A percentile compares a stretch with the other conserved stretches of the same genome.
These are phyloP conservation scores for Dalbergia cultrata DNA, from an alignment of 306 rosid species.

Conservation along the genomic window DNA sequence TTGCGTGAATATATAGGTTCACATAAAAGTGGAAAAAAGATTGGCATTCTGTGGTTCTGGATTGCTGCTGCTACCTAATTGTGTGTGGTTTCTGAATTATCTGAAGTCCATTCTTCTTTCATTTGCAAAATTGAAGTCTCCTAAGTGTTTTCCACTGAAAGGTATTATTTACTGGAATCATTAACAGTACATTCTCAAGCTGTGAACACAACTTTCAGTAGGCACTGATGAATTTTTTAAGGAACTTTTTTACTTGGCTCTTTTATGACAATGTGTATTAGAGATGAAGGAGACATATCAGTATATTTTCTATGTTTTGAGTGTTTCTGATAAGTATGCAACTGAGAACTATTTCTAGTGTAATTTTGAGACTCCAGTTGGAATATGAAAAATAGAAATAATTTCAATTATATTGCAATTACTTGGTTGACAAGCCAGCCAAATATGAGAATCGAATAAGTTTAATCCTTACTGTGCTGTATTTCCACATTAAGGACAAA, in stretches of 20 bases:
- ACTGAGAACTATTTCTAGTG: neutral
- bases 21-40: neutral
- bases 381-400: neutral
- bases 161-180: conserved; percentile 7
- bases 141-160: conserved; percentile 1
- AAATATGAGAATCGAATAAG: neutral
- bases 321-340: neutral
- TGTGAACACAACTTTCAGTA: conserved; percentile 1
- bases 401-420: neutral
- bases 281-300: neutral
- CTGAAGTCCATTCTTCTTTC: neutral
- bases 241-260: conserved; percentile 4
- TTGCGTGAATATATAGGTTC: conserved; percentile 3
- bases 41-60: conserved; percentile 6
- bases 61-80: neutral
- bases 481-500: neutral
- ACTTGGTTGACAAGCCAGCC: conserved; percentile 18
- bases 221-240: neutral
- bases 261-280: neutral
- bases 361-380: conserved; percentile 23
- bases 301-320: neutral
- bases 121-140: neutral
- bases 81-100: conserved; percentile 3
- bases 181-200: neutral
- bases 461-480: conserved; percentile 8